A percentile compares a stretch with the other conserved stretches of the same genome.
Conservation (phyloP, 495 filamentous ascomycete genomes). For the Haplographium delicatum region DNA sequence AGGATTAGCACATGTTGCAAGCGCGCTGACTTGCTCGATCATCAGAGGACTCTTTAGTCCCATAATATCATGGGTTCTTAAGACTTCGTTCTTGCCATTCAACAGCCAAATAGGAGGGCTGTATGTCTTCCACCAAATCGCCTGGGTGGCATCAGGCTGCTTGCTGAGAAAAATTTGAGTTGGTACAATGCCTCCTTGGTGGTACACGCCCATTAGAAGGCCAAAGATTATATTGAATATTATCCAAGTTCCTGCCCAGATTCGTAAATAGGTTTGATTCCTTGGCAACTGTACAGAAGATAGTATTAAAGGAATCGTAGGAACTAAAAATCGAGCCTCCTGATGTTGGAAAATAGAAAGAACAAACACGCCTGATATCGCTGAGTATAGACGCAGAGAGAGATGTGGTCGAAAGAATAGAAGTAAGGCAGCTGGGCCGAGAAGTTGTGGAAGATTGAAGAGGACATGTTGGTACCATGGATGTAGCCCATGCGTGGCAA, state of each 20-base stretch:
- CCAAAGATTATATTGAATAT: slow-evolving; percentile 77
- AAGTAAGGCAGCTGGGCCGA: slow-evolving; percentile 77
- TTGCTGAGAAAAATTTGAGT: slow-evolving; percentile 62
- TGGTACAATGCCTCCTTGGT: slow-evolving; percentile 89
- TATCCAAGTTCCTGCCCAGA: slow-evolving; percentile 70
- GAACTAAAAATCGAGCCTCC: slow-evolving; percentile 90
- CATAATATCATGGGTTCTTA: slow-evolving; percentile 79
- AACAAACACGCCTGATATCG: slow-evolving; percentile 70
- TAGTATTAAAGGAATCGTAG: slow-evolving; percentile 80
- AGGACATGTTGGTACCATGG: slow-evolving; percentile 86
- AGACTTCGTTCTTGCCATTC: slow-evolving; percentile 61
- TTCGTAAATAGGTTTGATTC: slow-evolving; percentile 38
- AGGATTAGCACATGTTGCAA: slow-evolving; percentile 48
- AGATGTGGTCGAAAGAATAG: slow-evolving; percentile 55
- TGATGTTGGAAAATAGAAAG: slow-evolving; percentile 88
- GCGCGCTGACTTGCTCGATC: slow-evolving; percentile 49
- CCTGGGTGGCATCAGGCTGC: slow-evolving; percentile 56
- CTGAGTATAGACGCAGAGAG: slow-evolving; percentile 63
- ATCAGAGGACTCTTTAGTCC: slow-evolving; percentile 61
- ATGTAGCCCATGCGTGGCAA: slow-evolving; percentile 86
- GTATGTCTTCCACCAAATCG: slow-evolving; percentile 98
- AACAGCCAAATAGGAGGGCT: slow-evolving; percentile 89
- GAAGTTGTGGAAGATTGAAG: slow-evolving; percentile 78
- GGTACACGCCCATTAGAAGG: slow-evolving; percentile 83
- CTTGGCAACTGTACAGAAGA: slow-evolving; percentile 71